phyloP scores from a whole-genome alignment of 176 grass and related monocot genomes.

The Dendrocalamus sinicus region DNA sequence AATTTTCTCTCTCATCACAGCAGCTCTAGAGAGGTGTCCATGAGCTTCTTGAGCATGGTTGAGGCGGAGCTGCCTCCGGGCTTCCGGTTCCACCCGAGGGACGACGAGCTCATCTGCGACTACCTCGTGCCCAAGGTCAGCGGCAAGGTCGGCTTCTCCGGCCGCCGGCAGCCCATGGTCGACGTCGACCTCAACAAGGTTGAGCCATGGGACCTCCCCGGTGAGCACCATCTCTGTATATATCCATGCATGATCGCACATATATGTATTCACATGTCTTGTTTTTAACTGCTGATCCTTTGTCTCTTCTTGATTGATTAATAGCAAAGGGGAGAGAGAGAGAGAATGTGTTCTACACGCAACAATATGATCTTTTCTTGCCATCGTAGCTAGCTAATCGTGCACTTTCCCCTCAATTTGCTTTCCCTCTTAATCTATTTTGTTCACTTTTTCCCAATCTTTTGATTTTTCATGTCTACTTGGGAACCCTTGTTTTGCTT shows the following conservation, averaged over 20 bases:
- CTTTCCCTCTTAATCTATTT: neutral
- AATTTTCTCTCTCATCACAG: constrained; percentile 9
- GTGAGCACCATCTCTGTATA: constrained; percentile 42
- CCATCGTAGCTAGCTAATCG: neutral
- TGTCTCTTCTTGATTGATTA: neutral
- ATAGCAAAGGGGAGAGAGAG: neutral
- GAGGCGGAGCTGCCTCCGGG: constrained; percentile 86
- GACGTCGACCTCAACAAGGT: constrained; percentile 95
- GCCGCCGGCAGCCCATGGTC: constrained; percentile 60
- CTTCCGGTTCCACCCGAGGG: constrained; percentile 92
- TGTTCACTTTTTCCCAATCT: neutral
- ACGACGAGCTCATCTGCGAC: constrained; percentile 95
- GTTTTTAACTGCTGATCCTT: neutral
- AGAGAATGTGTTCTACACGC: neutral
- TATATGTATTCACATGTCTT: neutral
- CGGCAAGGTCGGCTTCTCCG: constrained; percentile 46
- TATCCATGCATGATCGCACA: neutral
- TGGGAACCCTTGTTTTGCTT: constrained; percentile 21
- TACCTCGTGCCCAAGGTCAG: constrained; percentile 73
- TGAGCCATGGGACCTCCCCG: constrained; percentile 93
- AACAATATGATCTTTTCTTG: neutral
- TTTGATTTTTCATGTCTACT: neutral
- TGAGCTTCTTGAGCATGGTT: constrained; percentile 96
- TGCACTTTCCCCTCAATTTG: neutral
- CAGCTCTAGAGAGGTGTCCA: neutral